Base-by-base conservation (phyloP, 192 early-diverging fungal species). In the Coemansia sp. region DNA sequence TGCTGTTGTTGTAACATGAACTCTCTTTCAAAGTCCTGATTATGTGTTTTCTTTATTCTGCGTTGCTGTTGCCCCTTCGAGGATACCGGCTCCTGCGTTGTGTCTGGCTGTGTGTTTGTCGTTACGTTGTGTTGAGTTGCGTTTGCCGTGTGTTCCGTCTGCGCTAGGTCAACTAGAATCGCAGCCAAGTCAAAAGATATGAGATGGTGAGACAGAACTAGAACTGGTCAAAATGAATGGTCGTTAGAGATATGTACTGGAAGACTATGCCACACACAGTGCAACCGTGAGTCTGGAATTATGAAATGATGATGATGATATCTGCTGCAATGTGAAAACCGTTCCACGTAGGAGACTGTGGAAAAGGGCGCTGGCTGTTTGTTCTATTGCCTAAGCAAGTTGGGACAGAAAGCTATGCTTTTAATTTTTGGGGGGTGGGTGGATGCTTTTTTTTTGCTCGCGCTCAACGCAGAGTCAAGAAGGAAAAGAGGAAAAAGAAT, bases 391-490 rank as follows among this genome's bases (percentile, higher is more conserved):
- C 22, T 36, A 57, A 41, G 54, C 42, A 55, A 51, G 41, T 8
- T 59, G 57, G 57, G 48, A 21, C 32, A 32, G 32, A 32, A 32
- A 32, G 32, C 32, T 32, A 32, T 4, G 32, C 32, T 32, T 32
- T 32, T 32, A 4, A 32, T 32, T 32, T 32, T 32, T 32, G 32
- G 32, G 32, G 32, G 32, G 32, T 32, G 32, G 51, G 8, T 11
- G 15, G 15, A 54, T 54, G 51, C 51, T 54, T 54, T 58, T 68
- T 32, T 26, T 73, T 73, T 71, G 80, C 80, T 82, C 75, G 80
- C 80, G 80, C 66, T 82, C 80, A 82, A 82, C 80, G 80, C 80
- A 51, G 75, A 82, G 75, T 64, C 80, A 72, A 82, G 65, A 62
- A 59, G 56, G 61, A 61, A 62, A 59, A 54, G 15, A 61, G 66